Base-by-base conservation (phyloP, 2,329 filamentous ascomycete genomes). In the Amauroascus verrucosus region DNA sequence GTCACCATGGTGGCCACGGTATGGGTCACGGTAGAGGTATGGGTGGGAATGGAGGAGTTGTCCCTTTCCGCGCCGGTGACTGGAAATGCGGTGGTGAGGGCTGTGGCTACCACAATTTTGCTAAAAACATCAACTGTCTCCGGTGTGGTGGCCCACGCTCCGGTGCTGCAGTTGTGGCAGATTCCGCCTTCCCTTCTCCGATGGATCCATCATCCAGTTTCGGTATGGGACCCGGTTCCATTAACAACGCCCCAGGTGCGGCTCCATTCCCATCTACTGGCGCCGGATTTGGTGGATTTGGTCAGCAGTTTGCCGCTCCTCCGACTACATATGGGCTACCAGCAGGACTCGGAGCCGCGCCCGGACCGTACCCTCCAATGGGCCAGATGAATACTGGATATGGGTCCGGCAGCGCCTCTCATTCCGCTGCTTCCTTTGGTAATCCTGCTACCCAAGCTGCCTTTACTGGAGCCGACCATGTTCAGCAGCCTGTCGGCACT, bases 1-100 rank as follows among this genome's bases (percentile, higher is more conserved):
- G 81, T 44, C 75, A 74, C 57, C 78, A 82, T 60, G 75, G 75
- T 37, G 75, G 75, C 52, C 75, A 79, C 58, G 73, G 75, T 54
- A 75, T 75, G 70, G 73, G 72, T 47, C 77, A 79, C 50, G 77
- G 77, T 56, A 79, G 85, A 56, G 73, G 75, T 54, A 75, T 75
- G 70, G 85, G 86, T 58, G 86, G 76, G 43, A 78, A 87, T 58
- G 85, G 86, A 61, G 86, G 86, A 53, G 85, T 89, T 46, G 93
- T 98, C 41, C 93, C 93, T 14, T 98, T 98, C 84, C 86, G 93
- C 65, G 93, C 93, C 53, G 93, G 93, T 65, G 93, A 98, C 67
- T 98, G 93, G 93, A 96, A 96, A 72, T 98, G 93, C 66, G 93
- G 93, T 54, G 93, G 93, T 60, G 93, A 98, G 66, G 89, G 90